Evolutionary conservation across 2,329 filamentous ascomycete species (phyloP), one percentile per base, ranked within the genome.

Genomic region (Talaromyces sp.): DNA sequence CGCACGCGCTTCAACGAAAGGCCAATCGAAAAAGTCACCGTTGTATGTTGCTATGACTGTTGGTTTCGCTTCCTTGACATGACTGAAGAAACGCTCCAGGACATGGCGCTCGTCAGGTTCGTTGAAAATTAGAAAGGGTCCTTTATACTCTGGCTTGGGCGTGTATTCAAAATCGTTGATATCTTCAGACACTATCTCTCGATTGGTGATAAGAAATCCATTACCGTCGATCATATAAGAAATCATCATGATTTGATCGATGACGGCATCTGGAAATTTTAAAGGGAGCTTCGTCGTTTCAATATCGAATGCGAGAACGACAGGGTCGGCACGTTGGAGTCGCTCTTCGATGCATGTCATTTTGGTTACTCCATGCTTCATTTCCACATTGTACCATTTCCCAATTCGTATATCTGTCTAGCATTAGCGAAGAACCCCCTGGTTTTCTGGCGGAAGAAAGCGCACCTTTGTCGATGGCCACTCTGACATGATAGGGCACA

Each of bases 11-110:
- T 99, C 95, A 26, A 99, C 92, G 71, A 96, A 99, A 0, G 95
- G 93, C 95, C 95, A 99, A 88, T 99, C 95, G 87, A 99, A 99
- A 75, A 99, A 99, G 80, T 99, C 95, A 79, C 95, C 95, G 91
- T 99, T 99, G 83, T 99, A 99, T n/a, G 95, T 99, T 38, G 96
- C 93, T 73, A 99, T 99, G 60, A 99, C 93, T 0, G 93, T 98
- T 0, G 95, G 95, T 62, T 89, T 86, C 0, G 92, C 91, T 73
- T 96, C 91, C 70, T 99, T 98, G 75, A 99, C 89, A 74, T 97
- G 95, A 46, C 90, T 82, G 70, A 99, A 98, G 77, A 99, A 99
- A 17, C 95, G 84, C 71, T 98, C 93, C 24, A 99, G 81, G 2
- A 96, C 73, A 0, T 83, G 85, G 74, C 95, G 95, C 76, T 99